A percentile compares a stretch with the other conserved stretches of the same genome.
These are phyloP conservation scores for Neophaeococcomyces mojaviensis DNA, from an alignment of 2,329 filamentous ascomycete species.

Conservation along the genomic window DNA sequence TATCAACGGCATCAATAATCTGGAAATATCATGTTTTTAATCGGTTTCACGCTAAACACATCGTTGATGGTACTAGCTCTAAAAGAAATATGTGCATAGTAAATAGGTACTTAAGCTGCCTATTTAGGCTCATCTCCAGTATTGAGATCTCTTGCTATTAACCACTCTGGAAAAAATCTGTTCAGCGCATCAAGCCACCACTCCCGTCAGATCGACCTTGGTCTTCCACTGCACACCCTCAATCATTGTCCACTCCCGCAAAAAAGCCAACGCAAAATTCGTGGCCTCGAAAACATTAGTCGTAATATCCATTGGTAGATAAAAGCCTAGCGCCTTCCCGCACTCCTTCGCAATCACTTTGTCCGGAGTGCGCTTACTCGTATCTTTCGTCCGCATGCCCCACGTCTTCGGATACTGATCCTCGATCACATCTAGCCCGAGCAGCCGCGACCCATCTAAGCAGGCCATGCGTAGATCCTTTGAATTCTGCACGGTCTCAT, in stretches of 20 bases:
- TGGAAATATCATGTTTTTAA: too few relatives aligned
- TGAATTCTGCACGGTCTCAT: slow-evolving; percentile 33
- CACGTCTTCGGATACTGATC: slow-evolving; percentile 39
- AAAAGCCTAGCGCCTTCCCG: slow-evolving; percentile 28
- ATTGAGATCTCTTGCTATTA: too few relatives aligned
- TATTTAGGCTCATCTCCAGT: too few relatives aligned
- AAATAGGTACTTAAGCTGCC: too few relatives aligned
- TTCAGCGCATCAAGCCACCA: too few relatives aligned
- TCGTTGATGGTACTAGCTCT: too few relatives aligned
- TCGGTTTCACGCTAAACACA: too few relatives aligned
- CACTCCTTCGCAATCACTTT: slow-evolving; percentile 19
- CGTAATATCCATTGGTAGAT: slow-evolving; percentile 35
- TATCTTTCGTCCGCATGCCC: slow-evolving; percentile 33
- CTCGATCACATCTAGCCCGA: slow-evolving; percentile 35
- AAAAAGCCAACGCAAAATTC: slow-evolving; percentile 36
- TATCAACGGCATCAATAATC: too few relatives aligned
- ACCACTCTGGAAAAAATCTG: too few relatives aligned
- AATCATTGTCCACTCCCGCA: slow-evolving; percentile 40
- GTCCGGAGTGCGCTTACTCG: slow-evolving; percentile 30
- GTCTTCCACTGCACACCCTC: slow-evolving; percentile 40
- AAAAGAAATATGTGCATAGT: too few relatives aligned
- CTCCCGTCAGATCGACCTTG: slow-evolving; percentile 27
- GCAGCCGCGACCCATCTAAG: slow-evolving; percentile 34
- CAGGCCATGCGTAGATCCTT: slow-evolving; percentile 37
- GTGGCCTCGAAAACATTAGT: slow-evolving; percentile 39